Base-by-base conservation (phyloP, 257 asterid genomes). In the Paulownia fortunei region DNA sequence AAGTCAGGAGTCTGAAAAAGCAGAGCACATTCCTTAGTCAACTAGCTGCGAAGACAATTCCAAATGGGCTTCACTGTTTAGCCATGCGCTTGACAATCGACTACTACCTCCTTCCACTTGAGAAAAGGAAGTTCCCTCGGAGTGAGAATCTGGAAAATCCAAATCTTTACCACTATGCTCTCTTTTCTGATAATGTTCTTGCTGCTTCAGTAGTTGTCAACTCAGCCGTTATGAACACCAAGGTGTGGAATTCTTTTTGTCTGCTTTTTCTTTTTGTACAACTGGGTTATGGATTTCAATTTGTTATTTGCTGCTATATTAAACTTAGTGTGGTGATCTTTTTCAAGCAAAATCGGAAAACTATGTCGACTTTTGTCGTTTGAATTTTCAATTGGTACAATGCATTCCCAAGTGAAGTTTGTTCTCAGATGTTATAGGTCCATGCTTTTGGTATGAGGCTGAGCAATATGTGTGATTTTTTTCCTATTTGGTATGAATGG, bases 161-260 rank as follows among this genome's bases (percentile, higher is more conserved):
- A 30, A 82, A 81, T 23, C 97, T 93, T 69, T 86, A 92, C 87
- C 99, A 96, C 78, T 96, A 96, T 83, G 97, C 99, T 58, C 91
- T 96, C 76, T 96, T 96, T 77, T 96, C 99, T 52, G 99, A 93
- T 82, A 96, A 93, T 80, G 99, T 93, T 76, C 96, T 96, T 75
- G 99, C 98, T 82, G 98, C 98, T 80, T 93, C 98, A 59, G 97
- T 93, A 37, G 99, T 96, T 69, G 99, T 96, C 84, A 96, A 93
- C 87, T 96, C 98, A 47, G 84, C 99, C 76, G 78, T 92, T 66
- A 79, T 75, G 85, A 96, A 96, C 88, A 94, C 97, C 81, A 92
- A 96, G 98, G 99, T 95, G 59, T 73, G 72, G 44, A 52, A 58
- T 66, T 23, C 44, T n/a, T 59, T 21, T 21, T 5, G 16, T 76